Percentiles rank a stretch among this genome's conserved stretches.
Conservation (phyloP, 352 stramenopile genomes). For the Phytophthora cryptogea region DNA sequence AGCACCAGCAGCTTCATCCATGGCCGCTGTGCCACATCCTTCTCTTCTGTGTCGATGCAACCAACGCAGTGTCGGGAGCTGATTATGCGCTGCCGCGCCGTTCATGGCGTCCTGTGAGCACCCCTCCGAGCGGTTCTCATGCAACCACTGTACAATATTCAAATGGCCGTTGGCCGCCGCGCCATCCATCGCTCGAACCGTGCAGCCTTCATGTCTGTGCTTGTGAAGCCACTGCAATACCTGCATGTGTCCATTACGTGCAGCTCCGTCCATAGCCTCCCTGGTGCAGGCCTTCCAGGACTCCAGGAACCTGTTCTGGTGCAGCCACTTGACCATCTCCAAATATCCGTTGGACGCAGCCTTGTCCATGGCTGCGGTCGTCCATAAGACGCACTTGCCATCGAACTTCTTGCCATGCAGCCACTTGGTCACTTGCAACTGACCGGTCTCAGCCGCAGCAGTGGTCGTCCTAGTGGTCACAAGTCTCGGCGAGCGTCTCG, state of each 20-base stretch:
- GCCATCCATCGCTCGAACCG: slow-evolving; percentile 29
- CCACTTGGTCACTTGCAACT: slow-evolving; percentile 39
- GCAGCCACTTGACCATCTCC: slow-evolving; percentile 45
- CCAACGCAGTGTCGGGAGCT: slow-evolving; percentile 24
- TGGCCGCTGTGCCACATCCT: slow-evolving; percentile 25
- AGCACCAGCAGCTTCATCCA: slow-evolving; percentile 29
- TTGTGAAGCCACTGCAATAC: slow-evolving; percentile 38
- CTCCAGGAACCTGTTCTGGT: slow-evolving; percentile 39
- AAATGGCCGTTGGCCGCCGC: slow-evolving; percentile 31
- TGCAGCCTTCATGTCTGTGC: slow-evolving; percentile 36
- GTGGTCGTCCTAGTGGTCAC: slow-evolving; percentile 37
- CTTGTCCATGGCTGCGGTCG: slow-evolving; percentile 38
- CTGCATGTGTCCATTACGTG: slow-evolving; percentile 30
- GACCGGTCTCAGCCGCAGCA: slow-evolving; percentile 29
- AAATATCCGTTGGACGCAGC: slow-evolving; percentile 33
- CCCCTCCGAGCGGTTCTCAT: slow-evolving; percentile 27
- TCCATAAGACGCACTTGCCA: slow-evolving; percentile 36
- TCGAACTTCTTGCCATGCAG: slow-evolving; percentile 36
- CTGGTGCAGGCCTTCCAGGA: slow-evolving; percentile 39
- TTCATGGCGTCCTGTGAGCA: slow-evolving; percentile 36
- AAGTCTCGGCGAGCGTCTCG: slow-evolving; percentile 9
- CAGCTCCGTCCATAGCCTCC: slow-evolving; percentile 37
- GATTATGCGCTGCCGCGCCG: slow-evolving; percentile 24
- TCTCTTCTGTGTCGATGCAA: slow-evolving; percentile 31
- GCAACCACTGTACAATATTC: slow-evolving; percentile 37